Base-by-base conservation (phyloP, 306 rosid species). In the Parietaria judaica region DNA sequence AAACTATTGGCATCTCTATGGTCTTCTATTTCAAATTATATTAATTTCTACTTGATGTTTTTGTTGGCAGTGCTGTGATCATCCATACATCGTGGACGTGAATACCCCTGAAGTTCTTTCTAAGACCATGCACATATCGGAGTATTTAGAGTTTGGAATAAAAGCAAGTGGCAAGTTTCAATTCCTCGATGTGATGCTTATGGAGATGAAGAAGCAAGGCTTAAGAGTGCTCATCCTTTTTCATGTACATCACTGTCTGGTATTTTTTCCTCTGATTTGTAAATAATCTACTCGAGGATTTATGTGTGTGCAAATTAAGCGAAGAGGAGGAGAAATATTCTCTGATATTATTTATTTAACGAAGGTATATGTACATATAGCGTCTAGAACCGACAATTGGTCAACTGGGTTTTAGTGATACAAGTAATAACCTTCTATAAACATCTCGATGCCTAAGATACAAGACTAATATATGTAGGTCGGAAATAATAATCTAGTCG, bases 101-200 rank as follows among this genome's bases (percentile, higher is more conserved):
- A 66, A 78, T 36, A 35, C 86, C 15, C 72, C 66, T 72, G 36
- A 5, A 11, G 50, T 65, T 53, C 84, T 92, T 64, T 51, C 45
- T 23, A 68, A 74, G 70, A 88, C 70, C 75, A 71, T 75, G 58
- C 56, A 72, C 80, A 76, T 9, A 34, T 60, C 10, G 61, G 83
- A 81, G 67, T 71, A 53, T 72, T 70, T 88, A 61, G 79, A 69
- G 61, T 76, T 83, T 74, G 99, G 77, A 57, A 71, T 84, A 72
- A 76, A 86, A 80, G 88, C 94, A 70, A 82, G 96, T 60, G 96
- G 94, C 61, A 92, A 92, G 84, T 80, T 92, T 70, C 94, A 76
- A 70, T 80, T 88, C 76, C 99, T 92, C 69, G 95, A 86, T 75
- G 70, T 74, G 74, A 82, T 92, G 95, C 94, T 92, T 61, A 62